These are phyloP conservation scores for Leccinum subtestaceum DNA, from an alignment of 768 basidiomycete genomes.

Conservation along the genomic window DNA sequence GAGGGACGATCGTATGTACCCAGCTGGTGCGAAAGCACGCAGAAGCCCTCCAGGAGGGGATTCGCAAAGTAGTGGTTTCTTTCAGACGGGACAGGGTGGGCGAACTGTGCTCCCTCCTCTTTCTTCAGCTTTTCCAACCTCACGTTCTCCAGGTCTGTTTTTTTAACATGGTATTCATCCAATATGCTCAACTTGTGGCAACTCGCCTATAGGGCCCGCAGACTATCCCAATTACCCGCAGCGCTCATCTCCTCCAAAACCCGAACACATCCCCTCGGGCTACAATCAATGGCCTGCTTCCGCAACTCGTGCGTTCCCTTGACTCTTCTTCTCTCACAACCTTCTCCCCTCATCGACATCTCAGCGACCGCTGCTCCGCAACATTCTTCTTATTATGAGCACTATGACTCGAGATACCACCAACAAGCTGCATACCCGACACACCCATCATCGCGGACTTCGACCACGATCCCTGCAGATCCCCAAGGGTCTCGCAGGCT, in stretches of 20 bases:
- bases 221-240: conserved; percentile 59
- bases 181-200: conserved; percentile 56
- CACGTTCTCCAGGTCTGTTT: conserved; percentile 87
- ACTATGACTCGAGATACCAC: conserved; percentile 50
- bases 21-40: conserved; percentile 59
- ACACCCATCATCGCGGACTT: conserved; percentile 47
- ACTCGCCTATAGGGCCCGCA: conserved; percentile 57
- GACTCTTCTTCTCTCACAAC: conserved; percentile 11
- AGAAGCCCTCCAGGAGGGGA: conserved; percentile 62
- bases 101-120: conserved; percentile 85
- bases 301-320: conserved; percentile 32
- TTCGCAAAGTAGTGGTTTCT: conserved; percentile 61
- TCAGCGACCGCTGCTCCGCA: conserved; percentile 44
- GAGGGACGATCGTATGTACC: conserved; percentile 70
- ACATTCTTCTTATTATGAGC: conserved; percentile 51
- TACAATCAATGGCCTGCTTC: conserved; percentile 45
- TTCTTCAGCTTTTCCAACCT: conserved; percentile 82
- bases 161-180: conserved; percentile 50
- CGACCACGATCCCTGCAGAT: conserved; percentile 46
- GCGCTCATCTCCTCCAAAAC: conserved; percentile 60
- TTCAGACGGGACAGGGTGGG: conserved; percentile 84
- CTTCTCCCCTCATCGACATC: background rate
- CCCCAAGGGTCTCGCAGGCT: conserved; percentile 55
- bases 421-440: conserved; percentile 38
- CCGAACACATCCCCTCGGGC: conserved; percentile 51